phyloP scores from a whole-genome alignment of 192 early-diverging fungal species.

The Coemansia sp. region DNA sequence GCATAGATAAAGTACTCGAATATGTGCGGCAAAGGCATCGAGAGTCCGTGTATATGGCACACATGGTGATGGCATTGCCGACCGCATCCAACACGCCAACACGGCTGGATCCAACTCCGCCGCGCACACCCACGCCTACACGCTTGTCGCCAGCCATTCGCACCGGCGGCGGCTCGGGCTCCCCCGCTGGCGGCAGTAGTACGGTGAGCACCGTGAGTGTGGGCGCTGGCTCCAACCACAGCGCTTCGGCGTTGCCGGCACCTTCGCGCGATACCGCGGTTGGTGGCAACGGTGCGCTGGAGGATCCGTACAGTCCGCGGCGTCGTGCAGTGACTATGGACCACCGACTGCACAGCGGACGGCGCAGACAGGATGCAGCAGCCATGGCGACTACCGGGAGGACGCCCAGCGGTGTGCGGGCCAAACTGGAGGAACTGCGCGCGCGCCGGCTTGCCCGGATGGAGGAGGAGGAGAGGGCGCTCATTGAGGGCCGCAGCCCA shows the following conservation, averaged over 20 bases:
- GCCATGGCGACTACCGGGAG: neutral
- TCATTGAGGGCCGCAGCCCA: neutral
- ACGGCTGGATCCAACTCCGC: conserved; percentile 19
- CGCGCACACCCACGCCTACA: neutral
- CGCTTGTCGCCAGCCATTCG: neutral
- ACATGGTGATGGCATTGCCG: conserved; percentile 15
- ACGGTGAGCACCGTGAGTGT: conserved; percentile 34
- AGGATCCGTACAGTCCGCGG: conserved; percentile 14
- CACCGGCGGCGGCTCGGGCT: neutral
- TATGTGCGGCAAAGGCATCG: conserved; percentile 28
- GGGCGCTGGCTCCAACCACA: neutral
- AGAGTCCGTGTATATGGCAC: conserved; percentile 4
- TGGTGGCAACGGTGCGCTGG: neutral
- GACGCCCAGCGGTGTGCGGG: conserved; percentile 7
- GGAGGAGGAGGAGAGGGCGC: conserved; percentile 16
- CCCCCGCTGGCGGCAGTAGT: neutral
- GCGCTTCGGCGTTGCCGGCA: neutral
- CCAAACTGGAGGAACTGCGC: conserved; percentile 22
- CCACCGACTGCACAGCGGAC: neutral
- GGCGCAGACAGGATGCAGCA: neutral
- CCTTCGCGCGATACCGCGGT: neutral
- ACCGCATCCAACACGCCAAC: conserved; percentile 21
- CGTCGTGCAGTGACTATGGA: conserved; percentile 29
- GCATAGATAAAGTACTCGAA: conserved; percentile 37
- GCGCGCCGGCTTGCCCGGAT: conserved; percentile 32